Conservation (phyloP, 1,139 yeast species). For the Debaryomyces singareniensis region DNA sequence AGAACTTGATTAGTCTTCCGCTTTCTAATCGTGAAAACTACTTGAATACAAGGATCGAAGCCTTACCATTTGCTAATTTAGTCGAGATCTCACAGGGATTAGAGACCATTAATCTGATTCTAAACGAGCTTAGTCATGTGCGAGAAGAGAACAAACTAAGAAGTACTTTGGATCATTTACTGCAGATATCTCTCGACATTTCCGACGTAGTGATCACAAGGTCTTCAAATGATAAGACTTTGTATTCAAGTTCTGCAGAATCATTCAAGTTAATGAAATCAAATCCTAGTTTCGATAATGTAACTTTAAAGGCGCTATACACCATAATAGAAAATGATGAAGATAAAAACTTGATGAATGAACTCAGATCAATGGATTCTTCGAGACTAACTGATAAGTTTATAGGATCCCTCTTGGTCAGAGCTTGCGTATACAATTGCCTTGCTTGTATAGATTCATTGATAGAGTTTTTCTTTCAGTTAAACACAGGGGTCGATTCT, state of each 20-base stretch:
- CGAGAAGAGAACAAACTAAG: slow-evolving; percentile 3
- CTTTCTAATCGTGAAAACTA: slow-evolving; percentile 62
- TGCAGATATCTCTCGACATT: neutral
- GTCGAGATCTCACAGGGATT: slow-evolving; percentile 50
- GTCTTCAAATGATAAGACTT: slow-evolving; percentile 1
- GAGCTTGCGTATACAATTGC: slow-evolving; percentile 50
- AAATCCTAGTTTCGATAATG: slow-evolving; percentile 23
- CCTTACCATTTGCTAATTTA: slow-evolving; percentile 75
- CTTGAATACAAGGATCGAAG: slow-evolving; percentile 62
- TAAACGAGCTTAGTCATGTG: slow-evolving; percentile 26
- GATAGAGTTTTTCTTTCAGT: slow-evolving; percentile 9
- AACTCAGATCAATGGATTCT: slow-evolving; percentile 23
- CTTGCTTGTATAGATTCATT: slow-evolving; percentile 48
- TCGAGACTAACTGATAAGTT: slow-evolving; percentile 30
- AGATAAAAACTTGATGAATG: slow-evolving; percentile 30
- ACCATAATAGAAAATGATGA: slow-evolving; percentile 42
- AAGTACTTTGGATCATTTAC: slow-evolving; percentile 3
- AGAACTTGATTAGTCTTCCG: slow-evolving; percentile 28
- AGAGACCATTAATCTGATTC: slow-evolving; percentile 46
- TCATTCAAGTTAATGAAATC: slow-evolving; percentile 2
- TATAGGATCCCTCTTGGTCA: slow-evolving; percentile 53
- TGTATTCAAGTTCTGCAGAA: slow-evolving; percentile 1
- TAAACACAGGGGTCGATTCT: slow-evolving; percentile 12
- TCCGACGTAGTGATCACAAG: no score
- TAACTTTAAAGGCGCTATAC: slow-evolving; percentile 18